A percentile compares a stretch with the other conserved stretches of the same genome.
phyloP scores from a whole-genome alignment of 2,329 filamentous ascomycete genomes.

The Pleomassaria siparia region DNA sequence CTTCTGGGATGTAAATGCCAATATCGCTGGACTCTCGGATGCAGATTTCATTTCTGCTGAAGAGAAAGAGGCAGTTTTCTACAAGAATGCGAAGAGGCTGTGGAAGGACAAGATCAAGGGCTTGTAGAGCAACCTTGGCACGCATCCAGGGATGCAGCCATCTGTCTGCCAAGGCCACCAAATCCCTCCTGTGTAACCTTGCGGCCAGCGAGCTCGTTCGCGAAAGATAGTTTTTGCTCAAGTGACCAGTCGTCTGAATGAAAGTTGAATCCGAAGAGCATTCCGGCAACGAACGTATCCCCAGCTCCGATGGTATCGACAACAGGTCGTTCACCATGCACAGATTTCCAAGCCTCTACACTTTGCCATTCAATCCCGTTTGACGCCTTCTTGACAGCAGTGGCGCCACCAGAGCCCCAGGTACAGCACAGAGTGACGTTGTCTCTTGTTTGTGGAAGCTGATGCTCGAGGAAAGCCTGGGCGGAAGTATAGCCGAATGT shows the following conservation, averaged over 20 bases:
- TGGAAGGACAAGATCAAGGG: constrained; percentile 27
- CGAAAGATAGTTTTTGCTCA: constrained; percentile 57
- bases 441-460: constrained; percentile 1
- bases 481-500: constrained; percentile 30
- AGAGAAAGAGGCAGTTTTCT: constrained; percentile 33
- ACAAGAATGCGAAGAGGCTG: constrained; percentile 25
- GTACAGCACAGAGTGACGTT: constrained; percentile 58
- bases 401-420: constrained; percentile 60
- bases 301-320: constrained; percentile 71
- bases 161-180: constrained; percentile 14
- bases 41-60: constrained; percentile 19
- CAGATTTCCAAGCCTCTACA: constrained; percentile 30
- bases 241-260: constrained; percentile 51
- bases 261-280: constrained; percentile 63
- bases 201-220: constrained; percentile 65
- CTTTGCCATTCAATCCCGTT: constrained; percentile 8
- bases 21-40: constrained; percentile 31
- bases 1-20: constrained; percentile 39
- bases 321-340: constrained; percentile 38
- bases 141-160: no score
- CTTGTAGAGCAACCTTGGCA: no score
- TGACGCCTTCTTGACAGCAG: constrained; percentile 45
- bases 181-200: constrained; percentile 72
- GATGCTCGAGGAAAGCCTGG: constrained; percentile 51
- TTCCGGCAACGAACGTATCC: constrained; percentile 74